Evolutionary conservation across 2,329 filamentous ascomycete genomes (phyloP).

Genomic region (Chalaropsis ovoidea): DNA sequence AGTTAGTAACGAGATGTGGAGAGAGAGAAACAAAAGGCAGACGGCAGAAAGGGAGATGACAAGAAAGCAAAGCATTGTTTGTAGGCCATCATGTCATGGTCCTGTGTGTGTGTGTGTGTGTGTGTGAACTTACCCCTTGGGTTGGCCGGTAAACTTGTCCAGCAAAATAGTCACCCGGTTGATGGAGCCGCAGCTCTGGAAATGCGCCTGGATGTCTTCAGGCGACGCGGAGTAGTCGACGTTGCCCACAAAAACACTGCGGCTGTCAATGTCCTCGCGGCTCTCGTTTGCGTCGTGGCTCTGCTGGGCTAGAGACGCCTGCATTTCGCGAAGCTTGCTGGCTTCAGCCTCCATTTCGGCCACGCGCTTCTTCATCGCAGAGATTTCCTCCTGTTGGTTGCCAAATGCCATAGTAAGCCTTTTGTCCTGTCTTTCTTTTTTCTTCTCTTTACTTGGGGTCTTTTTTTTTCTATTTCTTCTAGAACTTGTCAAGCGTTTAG

Average conservation of each 20-base stretch:
- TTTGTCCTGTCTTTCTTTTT: slow-evolving; percentile 8
- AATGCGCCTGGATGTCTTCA: slow-evolving; percentile 96
- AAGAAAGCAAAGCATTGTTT: too few relatives aligned
- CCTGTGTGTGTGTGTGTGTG: neutral
- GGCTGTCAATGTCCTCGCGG: slow-evolving; percentile 88
- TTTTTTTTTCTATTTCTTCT: neutral
- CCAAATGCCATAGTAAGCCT: slow-evolving; percentile 17
- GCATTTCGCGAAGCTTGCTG: slow-evolving; percentile 77
- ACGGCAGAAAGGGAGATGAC: too few relatives aligned
- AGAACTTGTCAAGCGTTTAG: neutral
- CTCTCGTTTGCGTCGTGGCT: slow-evolving; percentile 75
- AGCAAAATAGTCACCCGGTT: slow-evolving; percentile 95
- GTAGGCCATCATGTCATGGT: neutral
- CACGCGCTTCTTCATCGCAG: slow-evolving; percentile 75
- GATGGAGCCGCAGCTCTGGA: slow-evolving; percentile 93
- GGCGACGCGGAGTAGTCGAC: slow-evolving; percentile 96
- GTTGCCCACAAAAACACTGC: slow-evolving; percentile 96
- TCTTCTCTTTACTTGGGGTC: slow-evolving; percentile 6
- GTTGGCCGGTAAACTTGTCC: slow-evolving; percentile 97
- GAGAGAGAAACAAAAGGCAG: too few relatives aligned
- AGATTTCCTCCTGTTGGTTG: slow-evolving; percentile 59
- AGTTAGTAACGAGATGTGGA: neutral
- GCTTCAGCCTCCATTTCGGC: slow-evolving; percentile 88
- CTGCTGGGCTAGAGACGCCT: slow-evolving; percentile 74
- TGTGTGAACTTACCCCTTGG: slow-evolving; percentile 69